Percentiles rank a stretch among this genome's conserved stretches.
Evolutionary conservation across 352 stramenopile genomes (phyloP).

Genomic region (Phytopythium boreale): DNA sequence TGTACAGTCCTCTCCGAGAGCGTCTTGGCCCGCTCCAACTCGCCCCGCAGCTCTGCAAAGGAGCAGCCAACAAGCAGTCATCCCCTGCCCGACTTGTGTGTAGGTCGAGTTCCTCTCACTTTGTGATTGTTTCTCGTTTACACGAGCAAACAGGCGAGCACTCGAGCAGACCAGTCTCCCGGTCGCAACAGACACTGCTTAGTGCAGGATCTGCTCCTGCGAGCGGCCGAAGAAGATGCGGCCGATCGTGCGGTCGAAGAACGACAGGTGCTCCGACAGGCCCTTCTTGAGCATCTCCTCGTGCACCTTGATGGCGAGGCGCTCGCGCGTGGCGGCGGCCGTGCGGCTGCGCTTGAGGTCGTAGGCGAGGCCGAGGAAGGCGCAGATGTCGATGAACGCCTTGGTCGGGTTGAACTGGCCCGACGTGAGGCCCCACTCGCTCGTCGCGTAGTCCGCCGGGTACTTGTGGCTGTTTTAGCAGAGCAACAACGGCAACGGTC

Average conservation of each 20-base stretch:
- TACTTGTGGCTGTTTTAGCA: too few relatives aligned
- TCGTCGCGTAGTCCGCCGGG: conserved; percentile 97
- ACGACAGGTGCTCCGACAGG: conserved; percentile 43
- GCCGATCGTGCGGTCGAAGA: conserved; percentile 53
- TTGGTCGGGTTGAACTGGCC: conserved; percentile 98
- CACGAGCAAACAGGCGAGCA: neutral
- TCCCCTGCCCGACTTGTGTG: too few relatives aligned
- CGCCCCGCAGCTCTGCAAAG: neutral
- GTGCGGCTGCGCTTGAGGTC: conserved; percentile 94
- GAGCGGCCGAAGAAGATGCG: conserved; percentile 80
- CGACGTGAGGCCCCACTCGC: conserved; percentile 94
- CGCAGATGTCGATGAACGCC: conserved; percentile 95
- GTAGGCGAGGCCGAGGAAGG: conserved; percentile 91
- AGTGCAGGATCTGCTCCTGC: conserved; percentile 77
- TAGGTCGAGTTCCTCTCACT: too few relatives aligned
- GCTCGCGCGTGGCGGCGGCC: conserved; percentile 61
- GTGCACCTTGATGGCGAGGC: conserved; percentile 58
- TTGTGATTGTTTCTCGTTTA: too few relatives aligned
- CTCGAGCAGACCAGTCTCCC: neutral
- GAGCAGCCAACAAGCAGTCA: too few relatives aligned
- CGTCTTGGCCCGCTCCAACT: neutral
- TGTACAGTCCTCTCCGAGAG: neutral
- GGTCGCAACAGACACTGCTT: neutral
- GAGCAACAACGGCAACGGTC: too few relatives aligned
- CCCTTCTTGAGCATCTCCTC: conserved; percentile 57